Evolutionary conservation across 176 grass and related monocot genomes (phyloP).

Genomic region (Avena atlantica): DNA sequence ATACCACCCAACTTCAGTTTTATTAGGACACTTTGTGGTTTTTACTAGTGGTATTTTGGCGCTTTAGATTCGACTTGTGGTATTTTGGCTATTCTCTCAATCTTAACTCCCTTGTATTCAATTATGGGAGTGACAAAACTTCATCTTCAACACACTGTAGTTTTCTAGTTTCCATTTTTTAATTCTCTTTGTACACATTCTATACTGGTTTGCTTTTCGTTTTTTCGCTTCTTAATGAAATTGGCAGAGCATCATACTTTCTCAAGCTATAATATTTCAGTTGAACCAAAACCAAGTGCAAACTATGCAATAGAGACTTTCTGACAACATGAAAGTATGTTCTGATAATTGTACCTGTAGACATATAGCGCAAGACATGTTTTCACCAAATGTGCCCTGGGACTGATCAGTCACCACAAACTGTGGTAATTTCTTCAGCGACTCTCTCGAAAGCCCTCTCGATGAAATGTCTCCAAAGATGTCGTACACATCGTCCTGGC

Average conservation of each 20-base stretch:
- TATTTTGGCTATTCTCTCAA: neutral
- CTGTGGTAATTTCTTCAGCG: constrained; percentile 68
- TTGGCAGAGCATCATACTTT: neutral
- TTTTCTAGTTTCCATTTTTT: neutral
- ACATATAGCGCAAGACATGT: constrained; percentile 72
- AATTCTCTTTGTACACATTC: neutral
- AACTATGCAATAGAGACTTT: neutral
- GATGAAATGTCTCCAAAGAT: constrained; percentile 71
- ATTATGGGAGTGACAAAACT: neutral
- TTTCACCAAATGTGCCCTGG: constrained; percentile 51
- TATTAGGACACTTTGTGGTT: too few species aligned
- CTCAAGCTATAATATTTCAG: neutral
- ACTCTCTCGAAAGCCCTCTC: constrained; percentile 66
- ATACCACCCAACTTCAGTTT: too few species aligned
- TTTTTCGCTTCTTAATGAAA: neutral
- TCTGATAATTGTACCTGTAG: constrained; percentile 63
- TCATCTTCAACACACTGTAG: neutral
- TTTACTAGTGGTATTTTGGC: too few species aligned
- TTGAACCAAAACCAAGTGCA: neutral
- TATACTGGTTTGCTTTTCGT: neutral
- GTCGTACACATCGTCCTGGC: constrained; percentile 72
- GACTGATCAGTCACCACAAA: constrained; percentile 60
- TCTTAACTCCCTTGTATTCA: neutral
- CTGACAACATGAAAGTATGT: neutral
- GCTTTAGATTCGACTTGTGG: too few species aligned